Evolutionary conservation across 2,329 filamentous ascomycete genomes (phyloP).

Genomic region (Meredithiella fracta): DNA sequence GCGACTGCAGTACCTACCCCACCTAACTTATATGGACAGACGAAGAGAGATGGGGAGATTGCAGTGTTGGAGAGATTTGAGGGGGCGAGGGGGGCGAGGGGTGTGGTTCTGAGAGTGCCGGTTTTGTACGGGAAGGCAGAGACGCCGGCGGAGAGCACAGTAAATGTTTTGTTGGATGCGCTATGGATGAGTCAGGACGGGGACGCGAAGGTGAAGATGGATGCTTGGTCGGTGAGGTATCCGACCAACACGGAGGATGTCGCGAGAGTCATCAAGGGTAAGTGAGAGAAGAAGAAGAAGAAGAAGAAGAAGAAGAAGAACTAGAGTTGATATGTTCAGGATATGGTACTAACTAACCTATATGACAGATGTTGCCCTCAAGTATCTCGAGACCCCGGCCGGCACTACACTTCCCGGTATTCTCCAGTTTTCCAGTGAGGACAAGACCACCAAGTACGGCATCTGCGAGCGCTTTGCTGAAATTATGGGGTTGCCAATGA

Average conservation of each 20-base stretch:
- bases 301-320: no score
- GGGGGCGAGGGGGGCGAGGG: constrained; percentile 33
- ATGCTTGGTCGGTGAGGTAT: constrained; percentile 71
- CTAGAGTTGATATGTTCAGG: no score
- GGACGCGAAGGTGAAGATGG: constrained; percentile 53
- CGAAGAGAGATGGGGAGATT: constrained; percentile 41
- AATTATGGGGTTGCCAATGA: constrained; percentile 58
- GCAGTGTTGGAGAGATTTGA: constrained; percentile 49
- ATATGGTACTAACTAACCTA: no score
- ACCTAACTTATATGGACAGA: constrained; percentile 58
- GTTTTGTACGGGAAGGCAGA: constrained; percentile 70
- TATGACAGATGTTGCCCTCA: constrained; percentile 46
- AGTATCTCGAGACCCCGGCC: constrained; percentile 41
- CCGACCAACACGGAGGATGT: constrained; percentile 84
- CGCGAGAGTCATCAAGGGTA: constrained; percentile 56
- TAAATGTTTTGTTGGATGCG: constrained; percentile 64
- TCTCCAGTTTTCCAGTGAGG: constrained; percentile 76
- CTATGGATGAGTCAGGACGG: constrained; percentile 57
- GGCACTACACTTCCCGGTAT: constrained; percentile 44
- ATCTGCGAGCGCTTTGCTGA: constrained; percentile 66
- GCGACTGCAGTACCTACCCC: constrained; percentile 45
- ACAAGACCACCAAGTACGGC: constrained; percentile 76
- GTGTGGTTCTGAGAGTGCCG: constrained; percentile 61
- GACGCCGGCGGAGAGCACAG: constrained; percentile 56
- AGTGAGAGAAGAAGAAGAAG: constrained; percentile 16